Percentiles rank a stretch among this genome's conserved stretches.
These are phyloP conservation scores for Scortechinia acanthostroma DNA, from an alignment of 2,329 filamentous ascomycete species.

Conservation along the genomic window DNA sequence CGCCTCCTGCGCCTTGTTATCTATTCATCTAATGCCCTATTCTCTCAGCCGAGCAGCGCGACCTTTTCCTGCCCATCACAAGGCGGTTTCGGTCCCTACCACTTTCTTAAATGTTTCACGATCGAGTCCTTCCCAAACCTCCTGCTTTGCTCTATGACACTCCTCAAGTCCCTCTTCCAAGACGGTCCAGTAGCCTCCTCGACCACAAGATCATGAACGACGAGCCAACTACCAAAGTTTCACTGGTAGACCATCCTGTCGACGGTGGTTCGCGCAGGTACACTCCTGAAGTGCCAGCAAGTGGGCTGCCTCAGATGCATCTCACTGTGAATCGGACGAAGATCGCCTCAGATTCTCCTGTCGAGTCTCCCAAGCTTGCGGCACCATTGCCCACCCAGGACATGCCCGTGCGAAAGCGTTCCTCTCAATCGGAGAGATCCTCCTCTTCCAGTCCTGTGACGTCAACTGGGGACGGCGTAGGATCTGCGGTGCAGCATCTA, in stretches of 20 bases:
- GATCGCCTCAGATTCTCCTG: neutral
- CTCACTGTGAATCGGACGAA: neutral
- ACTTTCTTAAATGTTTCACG: constrained; percentile 1
- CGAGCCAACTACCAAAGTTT: neutral
- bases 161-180: neutral
- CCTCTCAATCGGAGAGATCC: neutral
- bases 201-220: constrained; percentile 3
- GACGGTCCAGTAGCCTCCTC: neutral
- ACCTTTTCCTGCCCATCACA: no score
- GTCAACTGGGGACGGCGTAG: neutral
- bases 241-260: neutral
- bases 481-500: neutral
- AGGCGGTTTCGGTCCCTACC: no score
- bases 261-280: neutral
- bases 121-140: neutral
- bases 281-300: neutral
- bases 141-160: neutral
- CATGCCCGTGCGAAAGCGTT: neutral
- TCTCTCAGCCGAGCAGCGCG: no score
- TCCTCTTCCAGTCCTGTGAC: neutral
- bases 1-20: no score
- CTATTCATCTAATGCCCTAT: no score
- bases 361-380: neutral
- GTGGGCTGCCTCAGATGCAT: neutral
- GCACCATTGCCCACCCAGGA: neutral